phyloP scores from a whole-genome alignment of 1,139 yeast genomes.

The Lodderomyces beijingensis region DNA sequence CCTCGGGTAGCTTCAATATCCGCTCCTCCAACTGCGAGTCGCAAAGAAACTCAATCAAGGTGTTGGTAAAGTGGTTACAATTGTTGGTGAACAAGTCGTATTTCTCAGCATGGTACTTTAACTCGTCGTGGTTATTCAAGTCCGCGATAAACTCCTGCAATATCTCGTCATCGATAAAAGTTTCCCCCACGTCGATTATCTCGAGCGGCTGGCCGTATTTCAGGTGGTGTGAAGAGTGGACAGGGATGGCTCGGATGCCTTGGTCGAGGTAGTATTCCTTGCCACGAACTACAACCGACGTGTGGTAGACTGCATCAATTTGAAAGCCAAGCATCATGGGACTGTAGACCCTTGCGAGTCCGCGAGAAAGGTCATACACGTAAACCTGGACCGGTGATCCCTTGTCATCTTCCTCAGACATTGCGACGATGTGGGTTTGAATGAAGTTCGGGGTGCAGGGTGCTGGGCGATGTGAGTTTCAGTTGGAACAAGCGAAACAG shows the following conservation, averaged over 20 bases:
- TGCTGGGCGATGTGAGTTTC: too few relatives aligned
- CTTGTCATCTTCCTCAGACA: background rate
- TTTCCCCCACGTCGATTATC: conserved; percentile 51
- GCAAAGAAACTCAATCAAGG: conserved; percentile 53
- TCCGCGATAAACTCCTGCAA: conserved; percentile 52
- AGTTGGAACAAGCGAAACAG: too few relatives aligned
- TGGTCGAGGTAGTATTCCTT: conserved; percentile 58
- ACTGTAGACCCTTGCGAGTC: conserved; percentile 40
- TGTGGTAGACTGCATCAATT: conserved; percentile 66
- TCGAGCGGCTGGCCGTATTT: conserved; percentile 58
- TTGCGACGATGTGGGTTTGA: too few relatives aligned
- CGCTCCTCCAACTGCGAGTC: conserved; percentile 47
- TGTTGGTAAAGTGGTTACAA: conserved; percentile 66
- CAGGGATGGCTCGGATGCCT: conserved; percentile 44
- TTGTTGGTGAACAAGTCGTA: conserved; percentile 64
- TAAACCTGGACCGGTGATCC: conserved; percentile 36
- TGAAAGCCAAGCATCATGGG: conserved; percentile 41
- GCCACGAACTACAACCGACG: conserved; percentile 54
- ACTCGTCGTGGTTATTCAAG: conserved; percentile 33
- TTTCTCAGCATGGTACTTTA: conserved; percentile 41
- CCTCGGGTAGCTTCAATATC: conserved; percentile 51
- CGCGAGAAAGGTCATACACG: conserved; percentile 60
- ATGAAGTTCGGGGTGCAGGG: too few relatives aligned
- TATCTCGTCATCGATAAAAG: conserved; percentile 48
- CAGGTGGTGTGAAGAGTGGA: conserved; percentile 45